These are phyloP conservation scores for Colletotrichum cereale DNA, from an alignment of 2,329 filamentous ascomycete genomes.

Conservation along the genomic window DNA sequence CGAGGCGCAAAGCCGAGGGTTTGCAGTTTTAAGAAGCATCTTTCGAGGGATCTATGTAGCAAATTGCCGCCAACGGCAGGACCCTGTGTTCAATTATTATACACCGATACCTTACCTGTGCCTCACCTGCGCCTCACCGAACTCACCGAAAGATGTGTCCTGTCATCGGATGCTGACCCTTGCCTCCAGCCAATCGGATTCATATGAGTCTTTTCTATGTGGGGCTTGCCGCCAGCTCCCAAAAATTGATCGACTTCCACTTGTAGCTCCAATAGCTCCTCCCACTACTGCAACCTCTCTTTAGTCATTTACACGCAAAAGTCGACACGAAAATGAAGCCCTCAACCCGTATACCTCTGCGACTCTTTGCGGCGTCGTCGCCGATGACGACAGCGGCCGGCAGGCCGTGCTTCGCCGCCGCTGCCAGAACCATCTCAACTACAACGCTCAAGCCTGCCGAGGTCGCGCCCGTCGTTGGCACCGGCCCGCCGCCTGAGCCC, in stretches of 20 bases:
- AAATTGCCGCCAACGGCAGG: background rate
- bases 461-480: slow-evolving; percentile 65
- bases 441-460: slow-evolving; percentile 53
- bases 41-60: slow-evolving; percentile 8
- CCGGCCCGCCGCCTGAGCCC: slow-evolving; percentile 70
- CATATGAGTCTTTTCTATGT: background rate
- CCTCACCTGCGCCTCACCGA: slow-evolving; percentile 27
- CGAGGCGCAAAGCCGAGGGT: slow-evolving; percentile 37
- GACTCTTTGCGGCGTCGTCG: slow-evolving; percentile 35
- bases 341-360: slow-evolving; percentile 54
- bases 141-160: background rate
- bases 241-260: slow-evolving; percentile 32
- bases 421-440: slow-evolving; percentile 47
- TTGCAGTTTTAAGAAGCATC: slow-evolving; percentile 25
- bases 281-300: slow-evolving; percentile 3
- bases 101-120: slow-evolving; percentile 19
- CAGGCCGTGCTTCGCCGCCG: slow-evolving; percentile 47
- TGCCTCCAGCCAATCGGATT: slow-evolving; percentile 25
- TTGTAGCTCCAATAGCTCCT: slow-evolving; percentile 5
- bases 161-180: slow-evolving; percentile 18
- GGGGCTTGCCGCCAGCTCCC: slow-evolving; percentile 20
- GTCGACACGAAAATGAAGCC: slow-evolving; percentile 54
- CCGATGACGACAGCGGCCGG: slow-evolving; percentile 46
- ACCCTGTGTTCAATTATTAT: background rate
- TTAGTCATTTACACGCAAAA: background rate